Percentiles rank a stretch among this genome's conserved stretches.
phyloP scores from a whole-genome alignment of 2,329 filamentous ascomycete species.

The Pseudogymnoascus sp. region DNA sequence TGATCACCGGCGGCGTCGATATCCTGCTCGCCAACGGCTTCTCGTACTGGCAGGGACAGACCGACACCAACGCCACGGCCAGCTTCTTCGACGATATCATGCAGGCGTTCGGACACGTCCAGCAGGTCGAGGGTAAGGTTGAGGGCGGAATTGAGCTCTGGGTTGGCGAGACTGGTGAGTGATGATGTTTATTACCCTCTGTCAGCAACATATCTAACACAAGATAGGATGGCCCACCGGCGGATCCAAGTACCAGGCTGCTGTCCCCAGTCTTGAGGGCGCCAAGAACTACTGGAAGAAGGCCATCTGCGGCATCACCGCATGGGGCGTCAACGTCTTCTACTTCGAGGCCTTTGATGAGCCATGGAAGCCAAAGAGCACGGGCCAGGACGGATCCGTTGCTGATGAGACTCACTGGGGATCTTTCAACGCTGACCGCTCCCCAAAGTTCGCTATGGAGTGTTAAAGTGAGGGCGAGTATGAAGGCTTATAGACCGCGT shows the following conservation, averaged over 20 bases:
- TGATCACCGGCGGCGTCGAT: conserved; percentile 49
- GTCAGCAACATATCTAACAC: neutral
- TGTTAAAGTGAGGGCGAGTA: conserved; percentile 18
- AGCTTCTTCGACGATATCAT: conserved; percentile 61
- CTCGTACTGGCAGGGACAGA: conserved; percentile 62
- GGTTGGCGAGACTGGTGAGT: conserved; percentile 55
- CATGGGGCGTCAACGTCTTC: conserved; percentile 61
- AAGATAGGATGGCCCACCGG: conserved; percentile 49
- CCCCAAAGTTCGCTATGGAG: conserved; percentile 41
- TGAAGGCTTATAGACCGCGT: conserved; percentile 22
- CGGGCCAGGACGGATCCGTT: conserved; percentile 53
- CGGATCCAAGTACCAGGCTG: conserved; percentile 53
- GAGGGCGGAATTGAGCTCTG: conserved; percentile 52
- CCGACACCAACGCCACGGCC: conserved; percentile 44
- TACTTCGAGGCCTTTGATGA: conserved; percentile 70
- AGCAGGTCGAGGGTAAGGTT: conserved; percentile 45
- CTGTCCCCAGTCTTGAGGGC: conserved; percentile 50
- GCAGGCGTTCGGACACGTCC: conserved; percentile 55
- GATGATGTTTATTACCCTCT: neutral
- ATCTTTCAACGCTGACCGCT: conserved; percentile 52
- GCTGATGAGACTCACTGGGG: conserved; percentile 64
- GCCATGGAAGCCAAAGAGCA: conserved; percentile 57
- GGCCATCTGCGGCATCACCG: conserved; percentile 55
- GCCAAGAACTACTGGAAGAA: conserved; percentile 53
- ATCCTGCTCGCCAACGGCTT: conserved; percentile 60